Evolutionary conservation across 371 early-diverging fungal species (phyloP).

Genomic region (Vairimorpha necatrix): DNA sequence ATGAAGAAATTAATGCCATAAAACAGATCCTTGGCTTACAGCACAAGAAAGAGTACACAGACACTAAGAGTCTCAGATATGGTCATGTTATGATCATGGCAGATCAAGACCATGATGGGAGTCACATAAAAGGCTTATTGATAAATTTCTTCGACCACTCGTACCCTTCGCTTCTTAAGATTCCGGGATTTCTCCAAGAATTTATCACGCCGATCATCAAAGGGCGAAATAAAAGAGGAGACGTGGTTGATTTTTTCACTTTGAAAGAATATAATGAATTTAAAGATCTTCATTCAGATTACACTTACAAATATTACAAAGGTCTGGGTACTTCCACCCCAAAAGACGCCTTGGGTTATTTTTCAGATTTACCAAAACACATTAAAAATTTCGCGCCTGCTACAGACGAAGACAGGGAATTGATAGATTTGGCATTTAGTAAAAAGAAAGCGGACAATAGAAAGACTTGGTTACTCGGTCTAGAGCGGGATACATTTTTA

Average conservation of each 20-base stretch:
- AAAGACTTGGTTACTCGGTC: conserved; percentile 85
- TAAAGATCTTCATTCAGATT: conserved; percentile 59
- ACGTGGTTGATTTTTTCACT: conserved; percentile 75
- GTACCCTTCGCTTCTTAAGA: conserved; percentile 84
- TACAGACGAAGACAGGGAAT: conserved; percentile 69
- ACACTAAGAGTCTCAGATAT: conserved; percentile 73
- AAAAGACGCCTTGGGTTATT: conserved; percentile 87
- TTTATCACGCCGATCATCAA: conserved; percentile 98
- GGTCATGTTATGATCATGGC: conserved; percentile 99
- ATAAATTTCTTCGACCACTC: conserved; percentile 95
- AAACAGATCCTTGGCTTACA: conserved; percentile 93
- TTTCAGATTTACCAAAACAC: conserved; percentile 74
- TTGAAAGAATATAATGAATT: conserved; percentile 90
- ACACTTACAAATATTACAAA: conserved; percentile 85
- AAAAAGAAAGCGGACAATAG: conserved; percentile 89
- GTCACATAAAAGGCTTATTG: conserved; percentile 95
- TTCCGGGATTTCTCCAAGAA: conserved; percentile 87
- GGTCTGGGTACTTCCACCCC: conserved; percentile 91
- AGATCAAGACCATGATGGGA: conserved; percentile 99
- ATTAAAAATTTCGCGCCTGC: conserved; percentile 74
- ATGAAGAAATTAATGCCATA: conserved; percentile 80
- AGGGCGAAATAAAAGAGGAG: conserved; percentile 62
- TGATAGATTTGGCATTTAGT: conserved; percentile 94
- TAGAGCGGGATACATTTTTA: conserved; percentile 83
- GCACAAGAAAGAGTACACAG: conserved; percentile 75